Evolutionary conservation across 2,329 filamentous ascomycete species (phyloP).

Genomic region (Talaromyces sp.): DNA sequence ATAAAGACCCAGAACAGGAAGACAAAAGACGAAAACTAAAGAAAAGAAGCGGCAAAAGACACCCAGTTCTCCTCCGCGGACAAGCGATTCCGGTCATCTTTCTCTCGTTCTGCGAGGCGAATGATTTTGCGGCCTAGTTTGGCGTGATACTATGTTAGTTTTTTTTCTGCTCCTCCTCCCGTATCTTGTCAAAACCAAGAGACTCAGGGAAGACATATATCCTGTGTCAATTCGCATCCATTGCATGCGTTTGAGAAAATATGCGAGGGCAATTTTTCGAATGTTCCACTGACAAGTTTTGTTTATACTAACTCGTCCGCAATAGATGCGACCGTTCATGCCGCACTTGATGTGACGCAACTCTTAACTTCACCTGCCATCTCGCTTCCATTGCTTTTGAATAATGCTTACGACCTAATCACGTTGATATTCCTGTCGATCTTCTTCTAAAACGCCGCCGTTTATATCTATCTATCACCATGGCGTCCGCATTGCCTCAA

Average conservation of each 20-base stretch:
- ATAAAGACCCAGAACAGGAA: neutral
- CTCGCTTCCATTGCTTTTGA: neutral
- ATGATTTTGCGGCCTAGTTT: neutral
- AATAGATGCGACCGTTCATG: neutral
- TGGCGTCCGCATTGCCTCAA: conserved; percentile 58
- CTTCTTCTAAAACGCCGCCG: neutral
- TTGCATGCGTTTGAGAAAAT: neutral
- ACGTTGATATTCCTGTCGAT: neutral
- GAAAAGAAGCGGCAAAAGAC: neutral
- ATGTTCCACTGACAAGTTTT: neutral
- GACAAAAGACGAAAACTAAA: neutral
- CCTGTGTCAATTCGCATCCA: neutral
- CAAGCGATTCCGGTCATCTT: neutral
- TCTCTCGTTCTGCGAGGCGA: neutral
- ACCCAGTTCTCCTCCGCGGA: neutral
- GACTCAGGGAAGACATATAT: neutral
- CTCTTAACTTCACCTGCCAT: neutral
- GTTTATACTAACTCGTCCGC: neutral
- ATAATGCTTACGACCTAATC: neutral
- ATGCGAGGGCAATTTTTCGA: neutral
- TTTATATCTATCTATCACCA: conserved; percentile 4
- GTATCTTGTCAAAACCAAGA: neutral
- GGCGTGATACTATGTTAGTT: neutral
- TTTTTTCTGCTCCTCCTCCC: neutral
- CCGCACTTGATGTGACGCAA: neutral